Base-by-base conservation (phyloP, 169 alveolate species). In the Prorocentrum cordatum region DNA sequence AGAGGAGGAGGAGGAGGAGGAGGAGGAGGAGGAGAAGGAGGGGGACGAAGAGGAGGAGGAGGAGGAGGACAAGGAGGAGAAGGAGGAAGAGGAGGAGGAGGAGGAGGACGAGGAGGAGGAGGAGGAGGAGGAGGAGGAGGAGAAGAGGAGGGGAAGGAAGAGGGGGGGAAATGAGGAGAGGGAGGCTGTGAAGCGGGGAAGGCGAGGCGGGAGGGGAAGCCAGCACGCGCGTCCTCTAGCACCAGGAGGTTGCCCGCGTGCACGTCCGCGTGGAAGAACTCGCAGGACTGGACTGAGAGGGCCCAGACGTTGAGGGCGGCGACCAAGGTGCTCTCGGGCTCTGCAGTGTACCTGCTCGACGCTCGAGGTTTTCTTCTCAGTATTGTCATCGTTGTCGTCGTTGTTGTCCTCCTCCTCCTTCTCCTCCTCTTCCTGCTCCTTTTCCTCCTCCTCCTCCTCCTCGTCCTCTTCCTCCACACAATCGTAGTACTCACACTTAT, bases 231-330 rank as follows among this genome's bases (percentile, higher is more conserved):
- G 27, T 3, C 89, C 73, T 79, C 89, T 27, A 79, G 66, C 16
- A 79, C 89, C 66, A 79, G 64, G n/a, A 79, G 77, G 47, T 79
- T 79, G 1, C 89, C 89, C 2, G 89, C 89, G 36, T 79, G 89
- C 26, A 79, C 89, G 27, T 79, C 89, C 18, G 89, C 89, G 1
- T 79, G 89, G 66, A 79, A 79, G 89, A 79, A 79, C 72, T 79
- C 89, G 75, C 89, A 79, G 67, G 58, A 59, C 77, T 79, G 89
- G 42, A 79, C 89, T 24, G 89, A 79, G 47, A 79, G 36, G 36
- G 75, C 89, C 89, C 89, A 79, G 27, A 75, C 86, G 31, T 79
- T 79, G 62, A 79, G 66, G 2, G 89, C 89, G n/a, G 39, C 45
- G 50, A 79, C 89, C 75, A 79, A 2, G 16, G 89, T 59, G 31